Evolutionary conservation across 2,329 filamentous ascomycete species (phyloP), one percentile per base, ranked within the genome.

Genomic region (Pseudogymnoascus sp.): DNA sequence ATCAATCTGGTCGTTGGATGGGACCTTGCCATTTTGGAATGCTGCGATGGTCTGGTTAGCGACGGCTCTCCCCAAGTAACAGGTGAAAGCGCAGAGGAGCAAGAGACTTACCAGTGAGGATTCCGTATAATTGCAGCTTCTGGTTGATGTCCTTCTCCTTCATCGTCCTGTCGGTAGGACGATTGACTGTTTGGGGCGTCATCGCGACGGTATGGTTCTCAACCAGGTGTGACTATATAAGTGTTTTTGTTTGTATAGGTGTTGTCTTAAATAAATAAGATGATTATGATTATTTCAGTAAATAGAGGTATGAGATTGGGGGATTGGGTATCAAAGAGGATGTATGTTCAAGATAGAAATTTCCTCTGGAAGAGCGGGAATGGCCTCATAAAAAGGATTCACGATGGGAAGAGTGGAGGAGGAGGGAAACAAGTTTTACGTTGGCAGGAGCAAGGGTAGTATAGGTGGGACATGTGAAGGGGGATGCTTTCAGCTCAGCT

Each of bases 111-210:
- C 83, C 83, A 67, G 81, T 78, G 76, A 87, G 83, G 74, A 97
- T 97, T 70, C 93, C 94, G 71, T 95, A 99, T 37, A 97, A 77
- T 76, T 97, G 92, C 59, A 99, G 86, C 80, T 99, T 99, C 73
- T 86, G 85, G 76, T 94, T 94, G 76, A 97, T 87, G 73, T 96
- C 84, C 4, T 65, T 67, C 62, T 72, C 67, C 66, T 71, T 72
- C 58, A 60, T 59, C 59, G 66, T 66, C 22, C 65, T 35, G 32
- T 72, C 60, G 37, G 65, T 68, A 14, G 70, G 70, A 61, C 64
- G 65, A 60, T 71, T 72, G 61, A 72, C 70, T 12, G 7, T 3
- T 28, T 58, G 32, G 32, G 57, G 22, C 30, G 18, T 8, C 35
- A 50, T 50, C 43, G 43, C 43, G 25, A 50, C 25, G 43, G 25